phyloP scores from a whole-genome alignment of 495 filamentous ascomycete genomes.

The Cenococcum geophilum region DNA sequence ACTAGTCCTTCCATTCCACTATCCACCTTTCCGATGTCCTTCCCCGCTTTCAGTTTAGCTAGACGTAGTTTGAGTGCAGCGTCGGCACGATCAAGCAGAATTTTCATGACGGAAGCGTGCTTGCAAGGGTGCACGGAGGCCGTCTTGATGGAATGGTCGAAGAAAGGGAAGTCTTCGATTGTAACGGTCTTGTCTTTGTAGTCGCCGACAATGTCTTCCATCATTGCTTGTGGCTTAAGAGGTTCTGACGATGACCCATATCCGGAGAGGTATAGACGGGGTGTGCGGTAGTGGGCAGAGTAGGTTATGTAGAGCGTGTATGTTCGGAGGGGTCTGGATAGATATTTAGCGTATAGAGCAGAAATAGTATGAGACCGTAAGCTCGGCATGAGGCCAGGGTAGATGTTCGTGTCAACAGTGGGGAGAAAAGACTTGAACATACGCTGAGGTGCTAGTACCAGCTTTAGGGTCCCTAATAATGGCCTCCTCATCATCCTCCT shows the following conservation, averaged over 20 bases:
- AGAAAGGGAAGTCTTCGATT: constrained; percentile 94
- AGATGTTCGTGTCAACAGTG: neutral
- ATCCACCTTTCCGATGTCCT: constrained; percentile 52
- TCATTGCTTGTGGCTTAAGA: constrained; percentile 84
- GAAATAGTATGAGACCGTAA: too few relatives aligned
- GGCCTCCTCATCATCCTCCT: constrained; percentile 94
- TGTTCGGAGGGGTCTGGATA: constrained; percentile 67
- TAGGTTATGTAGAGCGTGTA: constrained; percentile 99
- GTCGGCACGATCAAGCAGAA: constrained; percentile 88
- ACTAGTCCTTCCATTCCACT: constrained; percentile 60
- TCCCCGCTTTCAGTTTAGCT: constrained; percentile 61
- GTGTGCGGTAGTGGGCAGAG: constrained; percentile 91
- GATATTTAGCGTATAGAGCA: too few relatives aligned
- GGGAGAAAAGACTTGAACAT: constrained; percentile 36
- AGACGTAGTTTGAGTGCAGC: constrained; percentile 83
- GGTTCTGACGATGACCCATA: constrained; percentile 77
- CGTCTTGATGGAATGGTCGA: constrained; percentile 78
- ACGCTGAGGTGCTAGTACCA: constrained; percentile 58
- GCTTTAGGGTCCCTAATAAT: constrained; percentile 76
- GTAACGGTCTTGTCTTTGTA: constrained; percentile 99
- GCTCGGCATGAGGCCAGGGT: too few relatives aligned
- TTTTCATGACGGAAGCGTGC: constrained; percentile 97
- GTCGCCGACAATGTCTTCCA: constrained; percentile 98
- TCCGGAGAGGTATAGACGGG: constrained; percentile 90
- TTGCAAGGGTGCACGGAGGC: constrained; percentile 90